A percentile compares a stretch with the other conserved stretches of the same genome.
These are phyloP conservation scores for Malbranchea zuffiana DNA, from an alignment of 2,329 filamentous ascomycete genomes.

Conservation along the genomic window DNA sequence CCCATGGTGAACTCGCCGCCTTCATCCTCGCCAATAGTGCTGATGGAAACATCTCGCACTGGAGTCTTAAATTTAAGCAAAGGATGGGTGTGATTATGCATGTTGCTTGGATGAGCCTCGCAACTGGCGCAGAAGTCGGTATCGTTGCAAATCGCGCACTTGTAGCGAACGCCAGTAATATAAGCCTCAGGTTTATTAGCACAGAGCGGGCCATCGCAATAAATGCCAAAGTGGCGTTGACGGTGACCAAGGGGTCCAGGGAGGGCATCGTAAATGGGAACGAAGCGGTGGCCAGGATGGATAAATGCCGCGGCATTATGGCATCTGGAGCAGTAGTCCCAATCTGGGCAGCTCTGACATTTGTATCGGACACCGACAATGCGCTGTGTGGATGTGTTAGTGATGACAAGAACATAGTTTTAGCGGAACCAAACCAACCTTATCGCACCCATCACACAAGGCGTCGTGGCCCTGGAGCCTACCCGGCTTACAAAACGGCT, in stretches of 20 bases:
- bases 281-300: conserved; percentile 80
- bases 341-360: conserved; percentile 92
- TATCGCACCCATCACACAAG: conserved; percentile 89
- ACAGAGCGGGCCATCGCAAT: conserved; percentile 90
- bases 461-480: conserved; percentile 75
- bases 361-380: conserved; percentile 90
- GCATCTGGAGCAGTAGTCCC: conserved; percentile 84
- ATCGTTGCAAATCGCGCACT: conserved; percentile 92
- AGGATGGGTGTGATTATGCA: conserved; percentile 90
- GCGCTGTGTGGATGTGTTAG: conserved; percentile 35
- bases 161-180: conserved; percentile 83
- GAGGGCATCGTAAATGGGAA: conserved; percentile 66
- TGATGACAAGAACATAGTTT: background rate
- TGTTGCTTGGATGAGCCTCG: conserved; percentile 74
- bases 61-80: conserved; percentile 95
- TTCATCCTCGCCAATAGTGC: conserved; percentile 67
- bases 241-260: conserved; percentile 39
- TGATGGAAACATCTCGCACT: conserved; percentile 76
- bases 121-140: conserved; percentile 91
- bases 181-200: conserved; percentile 35
- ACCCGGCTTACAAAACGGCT: conserved; percentile 62
- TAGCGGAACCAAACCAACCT: conserved; percentile 34
- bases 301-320: conserved; percentile 52
- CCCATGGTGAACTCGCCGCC: conserved; percentile 61
- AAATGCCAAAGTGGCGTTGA: conserved; percentile 65